Evolutionary conservation across 495 filamentous ascomycete species (phyloP), one percentile per base, ranked within the genome.

Genomic region (Annulohypoxylon bovei): DNA sequence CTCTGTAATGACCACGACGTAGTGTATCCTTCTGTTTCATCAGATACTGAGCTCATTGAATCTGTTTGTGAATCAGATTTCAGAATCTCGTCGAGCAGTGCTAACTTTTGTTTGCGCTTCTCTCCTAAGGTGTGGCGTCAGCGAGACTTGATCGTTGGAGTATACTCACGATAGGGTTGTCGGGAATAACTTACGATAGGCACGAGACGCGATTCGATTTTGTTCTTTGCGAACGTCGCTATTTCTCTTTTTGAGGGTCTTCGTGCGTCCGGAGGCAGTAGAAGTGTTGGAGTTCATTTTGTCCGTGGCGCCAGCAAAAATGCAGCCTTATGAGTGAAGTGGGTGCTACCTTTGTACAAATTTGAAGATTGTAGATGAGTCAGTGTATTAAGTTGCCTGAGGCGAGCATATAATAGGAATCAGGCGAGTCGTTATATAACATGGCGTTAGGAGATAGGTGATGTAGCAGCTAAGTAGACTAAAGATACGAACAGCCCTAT

Each of bases 91-190:
- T 77, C 73, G 37, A 79, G 65, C 1, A 79, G 62, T 37, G 75
- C 77, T 30, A 79, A 57, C 71, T 79, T 79, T 58, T 79, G 77
- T 67, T 75, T 76, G 62, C 77, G 71, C 61, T 79, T 79, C 55
- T 79, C 75, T 68, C 77, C 77, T 79, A n/a, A 5, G 0, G 9
- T 2, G 16, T 65, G 27, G 54, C 28, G 65, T 77, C 58, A 77
- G 75, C 50, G 6, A 37, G 18, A 23, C 55, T 35, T 22, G 20
- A 52, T 25, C 12, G 50, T 28, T 25, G 14, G 40, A 16, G n/a
- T 23, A 27, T 39, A 20, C 27, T 60, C 23, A 32, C 33, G n/a
- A 58, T 44, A 27, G 16, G 20, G 14, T 14, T 33, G 56, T 16
- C n/a, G 39, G 42, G 49, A 16, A 28, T 27, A 61, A 70, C 76